Evolutionary conservation across 179 eudicot genomes (phyloP), one percentile per base, ranked within the genome.

Genomic region (Patellifolia procumbens): DNA sequence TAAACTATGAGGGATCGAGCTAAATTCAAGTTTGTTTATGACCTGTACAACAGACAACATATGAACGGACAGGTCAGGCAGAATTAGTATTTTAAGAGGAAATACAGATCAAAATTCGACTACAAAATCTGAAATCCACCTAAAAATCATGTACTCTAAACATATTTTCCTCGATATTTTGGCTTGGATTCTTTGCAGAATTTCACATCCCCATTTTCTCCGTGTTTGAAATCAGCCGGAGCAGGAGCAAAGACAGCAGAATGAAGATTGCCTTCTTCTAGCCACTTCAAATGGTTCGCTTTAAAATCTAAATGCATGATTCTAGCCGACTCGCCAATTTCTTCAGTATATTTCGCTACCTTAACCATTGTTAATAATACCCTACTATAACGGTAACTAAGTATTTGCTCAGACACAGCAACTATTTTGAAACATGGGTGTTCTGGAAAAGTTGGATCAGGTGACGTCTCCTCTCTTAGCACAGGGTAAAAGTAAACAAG

Each of bases 81-180:
- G 34, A 39, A 51, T 26, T 19, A 29, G 6, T 12, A 63, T 48
- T n/a, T 63, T 19, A 11, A 28, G 2, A 17, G n/a, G 42, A 72
- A 42, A 66, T n/a, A 52, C 55, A 55, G 8, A 12, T 39, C 28
- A 43, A 52, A 73, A 34, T 7, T 5, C 32, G 52, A 8, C 17
- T 29, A 75, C 20, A 19, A 55, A 42, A 35, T 6, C 12, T n/a
- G 1, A 59, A 4, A 45, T 11, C 15, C 2, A 10, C 3, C 42
- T 49, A 6, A 32, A 5, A 34, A 32, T 49, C 46, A 22, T 20
- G 55, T 46, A 74, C 35, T 55, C 80, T 90, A 95, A n/a, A 93
- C 97, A 77, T 95, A 95, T 74, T 95, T 95, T 73, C 99, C 99
- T 72, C 99, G 85, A 70, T 95, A 95, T 82, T 91, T 95, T 2